Evolutionary conservation across 2,329 filamentous ascomycete genomes (phyloP), one percentile per base, ranked within the genome.

Genomic region (Conoideocrella luteorostrata): DNA sequence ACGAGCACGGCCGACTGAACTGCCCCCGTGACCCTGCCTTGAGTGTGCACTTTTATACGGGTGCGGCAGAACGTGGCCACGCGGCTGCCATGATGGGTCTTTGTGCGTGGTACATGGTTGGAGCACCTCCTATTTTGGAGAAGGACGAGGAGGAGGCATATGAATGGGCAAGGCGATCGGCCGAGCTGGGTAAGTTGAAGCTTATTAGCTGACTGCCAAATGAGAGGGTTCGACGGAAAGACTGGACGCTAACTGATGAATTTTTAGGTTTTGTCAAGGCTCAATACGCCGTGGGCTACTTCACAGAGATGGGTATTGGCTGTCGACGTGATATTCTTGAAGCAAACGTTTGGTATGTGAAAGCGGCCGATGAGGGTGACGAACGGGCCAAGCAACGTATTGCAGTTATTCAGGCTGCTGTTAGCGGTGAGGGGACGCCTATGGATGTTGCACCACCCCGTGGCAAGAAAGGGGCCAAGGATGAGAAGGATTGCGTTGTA

Each of bases 101-200:
- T 7, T 98, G 93, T 65, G 93, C 93, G 10, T 98, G 93, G 93
- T 98, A 97, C 64, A 86, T 97, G 75, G 86, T 97, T 32, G 93
- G 93, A 10, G 93, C 93, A 2, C 86, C 90, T 53, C 89, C 90
- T 0, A 81, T 97, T 12, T 69, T 98, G 18, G 90, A 95, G 48
- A 95, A 93, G 66, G 91, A 98, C 56, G 91, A 97, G 63, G 84
- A 85, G 53, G 93, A 98, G 64, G 93, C 93, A 9, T 97, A 94
- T 58, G 90, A 95, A 62, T 98, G 93, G 93, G 90, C 93, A 13
- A 82, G 81, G 56, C 82, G 84, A 57, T 88, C 93, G 43, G 91
- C 91, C 24, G 84, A 93, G 49, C 73, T 84, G 52, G 90, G 91
- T 95, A 75, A 63, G 83, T 50, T 33, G 12, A 20, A 15, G 7